Evolutionary conservation across 1,139 yeast species (phyloP), one percentile per base, ranked within the genome.

Genomic region (Hansenula lynferdii): DNA sequence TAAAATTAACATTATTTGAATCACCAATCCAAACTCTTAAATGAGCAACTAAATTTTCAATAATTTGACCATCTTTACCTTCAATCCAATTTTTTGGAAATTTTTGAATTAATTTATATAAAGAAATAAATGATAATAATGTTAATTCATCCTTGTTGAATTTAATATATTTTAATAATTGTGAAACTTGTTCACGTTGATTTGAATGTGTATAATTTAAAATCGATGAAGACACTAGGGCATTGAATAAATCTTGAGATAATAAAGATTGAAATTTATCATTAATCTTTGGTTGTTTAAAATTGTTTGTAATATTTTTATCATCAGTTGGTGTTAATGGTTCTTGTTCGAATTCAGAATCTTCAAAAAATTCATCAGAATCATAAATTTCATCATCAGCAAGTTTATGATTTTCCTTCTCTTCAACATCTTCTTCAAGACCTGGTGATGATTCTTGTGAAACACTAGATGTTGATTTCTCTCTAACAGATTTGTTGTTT

Each of bases 21-120:
- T 49, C 53, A 16, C 57, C 56, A 39, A 48, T 44, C 57, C 57
- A 53, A 20, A 51, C 29, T 43, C 57, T 50, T 29, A 53, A 34
- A n/a, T 40, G 39, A n/a, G 39, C 46, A 28, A 45, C 41, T 3
- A 53, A 27, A 12, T 42, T 42, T 27, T 50, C 51, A 22, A 50
- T 39, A 6, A 32, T 19, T 21, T 38, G 37, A n/a, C 34, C 34
- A n/a, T 43, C 42, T 27, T 45, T 48, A 17, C 42, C 45, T 6
- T 36, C 11, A 16, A 49, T 31, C 57, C 57, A 53, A 1, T 38
- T 36, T 32, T 48, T 47, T 25, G 57, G 57, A 29, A 47, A 50
- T 32, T 49, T 53, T 34, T 50, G 51, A 16, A 47, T 39, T 4
- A 51, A 36, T 40, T 47, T 53, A 35, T 46, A 51, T 43, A 53